Percentiles rank a stretch among this genome's conserved stretches.
Evolutionary conservation across 2,329 filamentous ascomycete species (phyloP).

Genomic region (Aspergillus puulaauensis): DNA sequence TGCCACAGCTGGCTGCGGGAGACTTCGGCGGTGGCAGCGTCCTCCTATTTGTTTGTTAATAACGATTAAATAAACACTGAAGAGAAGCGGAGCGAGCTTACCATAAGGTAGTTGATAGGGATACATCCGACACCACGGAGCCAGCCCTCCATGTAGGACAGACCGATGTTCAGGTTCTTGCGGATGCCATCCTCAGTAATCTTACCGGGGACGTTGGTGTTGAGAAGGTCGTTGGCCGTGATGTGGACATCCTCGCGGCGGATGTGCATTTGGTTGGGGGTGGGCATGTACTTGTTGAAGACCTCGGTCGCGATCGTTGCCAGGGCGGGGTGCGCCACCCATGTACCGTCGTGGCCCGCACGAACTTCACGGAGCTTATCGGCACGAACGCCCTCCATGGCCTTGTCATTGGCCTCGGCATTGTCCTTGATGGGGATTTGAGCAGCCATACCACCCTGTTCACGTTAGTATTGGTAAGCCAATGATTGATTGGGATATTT

Average conservation of each 20-base stretch:
- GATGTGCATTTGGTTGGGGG: slow-evolving; percentile 91
- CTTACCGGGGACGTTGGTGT: slow-evolving; percentile 94
- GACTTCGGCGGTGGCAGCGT: slow-evolving; percentile 95
- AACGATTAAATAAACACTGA: not conserved
- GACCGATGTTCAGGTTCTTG: slow-evolving; percentile 95
- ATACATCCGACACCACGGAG: slow-evolving; percentile 91
- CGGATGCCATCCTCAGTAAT: slow-evolving; percentile 93
- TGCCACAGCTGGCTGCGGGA: slow-evolving; percentile 95
- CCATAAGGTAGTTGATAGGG: slow-evolving; percentile 96
- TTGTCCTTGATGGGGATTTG: slow-evolving; percentile 99
- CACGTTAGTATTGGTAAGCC: not conserved
- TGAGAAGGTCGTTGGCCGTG: slow-evolving; percentile 84
- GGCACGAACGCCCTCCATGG: slow-evolving; percentile 87
- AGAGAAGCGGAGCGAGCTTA: slow-evolving; percentile 27
- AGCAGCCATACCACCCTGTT: slow-evolving; percentile 83
- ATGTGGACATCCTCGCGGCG: slow-evolving; percentile 88
- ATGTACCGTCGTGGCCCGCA: slow-evolving; percentile 93
- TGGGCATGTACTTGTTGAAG: slow-evolving; percentile 99
- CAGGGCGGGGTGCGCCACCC: slow-evolving; percentile 95
- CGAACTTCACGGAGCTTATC: slow-evolving; percentile 96
- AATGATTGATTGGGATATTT: not conserved
- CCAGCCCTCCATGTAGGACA: slow-evolving; percentile 99
- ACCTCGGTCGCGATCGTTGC: slow-evolving; percentile 84
- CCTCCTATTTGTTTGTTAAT: slow-evolving; percentile 55
- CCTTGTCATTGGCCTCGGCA: slow-evolving; percentile 82